phyloP scores from a whole-genome alignment of 148 eudicot species.

The Fagopyrum homotropicum region DNA sequence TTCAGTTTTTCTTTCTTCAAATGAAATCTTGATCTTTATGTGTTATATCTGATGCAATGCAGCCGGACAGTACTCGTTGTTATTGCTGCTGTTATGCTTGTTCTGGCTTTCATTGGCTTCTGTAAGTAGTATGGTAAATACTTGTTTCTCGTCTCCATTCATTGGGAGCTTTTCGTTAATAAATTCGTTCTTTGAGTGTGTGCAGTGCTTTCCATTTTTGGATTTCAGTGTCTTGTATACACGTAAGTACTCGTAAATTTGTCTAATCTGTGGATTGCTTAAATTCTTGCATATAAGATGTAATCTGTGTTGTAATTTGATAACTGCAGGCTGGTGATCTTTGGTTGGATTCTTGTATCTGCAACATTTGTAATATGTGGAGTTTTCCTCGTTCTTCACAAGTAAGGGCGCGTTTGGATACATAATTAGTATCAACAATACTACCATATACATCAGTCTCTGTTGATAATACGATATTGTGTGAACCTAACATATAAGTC shows the following conservation, averaged over 20 bases:
- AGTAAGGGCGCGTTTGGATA: conserved; percentile 39
- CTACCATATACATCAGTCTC: not conserved
- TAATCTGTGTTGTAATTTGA: not conserved
- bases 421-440: not conserved
- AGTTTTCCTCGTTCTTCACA: conserved; percentile 72
- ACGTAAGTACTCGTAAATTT: conserved; percentile 42
- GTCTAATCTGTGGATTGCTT: conserved; percentile 5
- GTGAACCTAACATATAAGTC: too few species aligned
- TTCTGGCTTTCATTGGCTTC: conserved; percentile 66
- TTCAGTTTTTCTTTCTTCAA: not conserved
- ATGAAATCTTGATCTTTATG: not conserved
- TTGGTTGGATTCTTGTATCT: conserved; percentile 79
- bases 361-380: conserved; percentile 73
- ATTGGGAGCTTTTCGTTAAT: not conserved
- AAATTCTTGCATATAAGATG: too few species aligned
- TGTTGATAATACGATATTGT: too few species aligned
- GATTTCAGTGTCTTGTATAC: conserved; percentile 73
- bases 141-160: not conserved
- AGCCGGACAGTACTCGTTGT: conserved; percentile 60
- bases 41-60: conserved; percentile 15
- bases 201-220: conserved; percentile 78
- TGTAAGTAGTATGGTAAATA: conserved; percentile 39
- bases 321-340: conserved; percentile 53
- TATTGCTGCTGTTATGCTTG: conserved; percentile 77
- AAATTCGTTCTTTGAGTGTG: conserved; percentile 13